Base-by-base conservation (phyloP, 2,329 filamentous ascomycete species). In the Plectosphaerella cucumerina region DNA sequence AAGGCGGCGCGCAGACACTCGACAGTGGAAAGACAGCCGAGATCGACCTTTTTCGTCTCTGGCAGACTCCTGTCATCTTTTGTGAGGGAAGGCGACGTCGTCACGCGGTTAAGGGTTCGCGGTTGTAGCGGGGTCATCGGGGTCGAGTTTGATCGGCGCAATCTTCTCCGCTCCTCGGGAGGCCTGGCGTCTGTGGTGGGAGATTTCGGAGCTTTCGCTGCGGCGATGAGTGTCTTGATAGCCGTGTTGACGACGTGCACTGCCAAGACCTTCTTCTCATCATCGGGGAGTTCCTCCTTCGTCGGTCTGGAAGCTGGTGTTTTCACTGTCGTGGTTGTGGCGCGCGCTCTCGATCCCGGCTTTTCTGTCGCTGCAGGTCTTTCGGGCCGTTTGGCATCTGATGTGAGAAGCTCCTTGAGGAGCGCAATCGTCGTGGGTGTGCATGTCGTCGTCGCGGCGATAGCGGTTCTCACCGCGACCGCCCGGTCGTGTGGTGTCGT, bases 1-100 rank as follows among this genome's bases (percentile, higher is more conserved):
- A 92, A 89, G 2, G 85, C 86, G 23, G 81, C 66, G 10, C 86
- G 78, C 6, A 85, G 80, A 60, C 88, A 91, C 68, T 91, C 87
- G 12, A 85, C 83, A 1, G 76, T 78, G 2, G 83, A 75, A 14
- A 85, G 62, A 48, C 77, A 80, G 44, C 73, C 72, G 3, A 70
- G 71, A 15, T 71, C 72, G 15, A 65, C 64, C 3, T 62, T 53
- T 47, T 17, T n/a, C 15, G 34, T 23, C 10, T 17, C 15, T 1
- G 47, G 9, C 6, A 37, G 17, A 2, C 56, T 54, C 35, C 59
- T 42, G 5, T 49, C 55, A n/a, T 57, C 51, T 42, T 67, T 68
- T 21, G 53, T 23, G 12, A 61, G 42, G 15, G 56, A 65, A 12
- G 78, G 79, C 9, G 77, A 81, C 11, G 78, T 85, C 6, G 77